Conservation (phyloP, 2,329 filamentous ascomycete genomes). For the Cercospora nicotianae region DNA sequence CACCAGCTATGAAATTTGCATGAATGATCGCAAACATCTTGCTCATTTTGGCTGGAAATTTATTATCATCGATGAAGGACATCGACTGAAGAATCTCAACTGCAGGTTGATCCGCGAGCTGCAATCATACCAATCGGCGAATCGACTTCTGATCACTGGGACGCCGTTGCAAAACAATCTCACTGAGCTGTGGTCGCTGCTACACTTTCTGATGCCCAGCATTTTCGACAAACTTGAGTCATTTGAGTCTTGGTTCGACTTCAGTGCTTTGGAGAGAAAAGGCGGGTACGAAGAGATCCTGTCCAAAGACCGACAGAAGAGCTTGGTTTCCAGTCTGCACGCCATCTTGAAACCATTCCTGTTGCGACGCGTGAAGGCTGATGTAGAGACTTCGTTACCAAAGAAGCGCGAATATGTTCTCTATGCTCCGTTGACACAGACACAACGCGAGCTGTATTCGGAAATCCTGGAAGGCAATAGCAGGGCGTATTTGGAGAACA, state of each 20-base stretch:
- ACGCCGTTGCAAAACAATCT: conserved; percentile 96
- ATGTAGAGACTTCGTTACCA: conserved; percentile 87
- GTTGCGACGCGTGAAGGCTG: conserved; percentile 83
- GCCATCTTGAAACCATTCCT: conserved; percentile 89
- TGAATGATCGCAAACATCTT: conserved; percentile 81
- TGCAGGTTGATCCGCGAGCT: conserved; percentile 88
- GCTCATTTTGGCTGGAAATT: conserved; percentile 91
- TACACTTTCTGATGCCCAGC: conserved; percentile 88
- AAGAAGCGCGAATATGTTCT: conserved; percentile 96
- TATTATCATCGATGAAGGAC: conserved; percentile 96
- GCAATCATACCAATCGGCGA: conserved; percentile 84
- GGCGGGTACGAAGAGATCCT: conserved; percentile 75
- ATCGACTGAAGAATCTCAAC: conserved; percentile 95
- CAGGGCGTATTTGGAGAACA: conserved; percentile 67
- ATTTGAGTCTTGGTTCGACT: conserved; percentile 97
- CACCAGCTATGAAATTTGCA: conserved; percentile 94
- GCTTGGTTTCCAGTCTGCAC: conserved; percentile 83
- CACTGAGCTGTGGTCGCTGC: conserved; percentile 87
- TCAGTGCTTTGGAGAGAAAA: conserved; percentile 85
- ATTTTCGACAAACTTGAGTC: conserved; percentile 92
- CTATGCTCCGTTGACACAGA: conserved; percentile 85
- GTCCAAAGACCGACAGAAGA: conserved; percentile 73
- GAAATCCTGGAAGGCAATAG: conserved; percentile 63
- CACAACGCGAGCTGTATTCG: conserved; percentile 88
- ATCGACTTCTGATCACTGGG: conserved; percentile 87